phyloP scores from a whole-genome alignment of 768 basidiomycete species.

The Naematelia aurantialba region DNA sequence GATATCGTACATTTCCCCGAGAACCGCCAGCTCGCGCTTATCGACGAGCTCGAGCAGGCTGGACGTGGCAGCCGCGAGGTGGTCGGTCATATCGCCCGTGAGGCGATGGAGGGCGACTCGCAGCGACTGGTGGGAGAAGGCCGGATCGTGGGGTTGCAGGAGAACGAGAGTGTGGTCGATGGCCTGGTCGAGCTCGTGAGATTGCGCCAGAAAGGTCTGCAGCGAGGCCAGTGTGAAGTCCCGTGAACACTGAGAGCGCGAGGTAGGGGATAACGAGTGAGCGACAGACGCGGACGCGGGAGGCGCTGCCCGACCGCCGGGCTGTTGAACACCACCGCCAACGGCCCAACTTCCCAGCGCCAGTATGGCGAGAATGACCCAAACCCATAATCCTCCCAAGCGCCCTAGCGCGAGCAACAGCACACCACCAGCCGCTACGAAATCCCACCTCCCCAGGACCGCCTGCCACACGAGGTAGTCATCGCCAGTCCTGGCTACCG shows the following conservation, averaged over 20 bases:
- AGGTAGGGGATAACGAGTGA: no score
- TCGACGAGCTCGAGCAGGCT: constrained; percentile 25
- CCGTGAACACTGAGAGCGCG: no score
- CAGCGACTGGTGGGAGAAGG: constrained; percentile 15
- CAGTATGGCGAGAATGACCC: constrained; percentile 5
- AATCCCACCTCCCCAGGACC: constrained; percentile 29
- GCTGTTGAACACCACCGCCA: no score
- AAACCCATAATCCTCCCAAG: constrained; percentile 3
- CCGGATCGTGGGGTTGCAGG: constrained; percentile 13
- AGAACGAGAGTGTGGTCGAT: constrained; percentile 19
- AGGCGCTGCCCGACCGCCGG: no score
- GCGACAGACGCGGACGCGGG: no score
- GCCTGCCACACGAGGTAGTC: no score
- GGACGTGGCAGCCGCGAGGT: constrained; percentile 32
- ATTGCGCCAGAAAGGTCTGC: constrained; percentile 16
- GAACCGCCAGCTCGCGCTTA: constrained; percentile 25
- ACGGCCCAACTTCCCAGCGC: no score
- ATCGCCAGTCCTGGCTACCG: no score
- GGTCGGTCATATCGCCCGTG: constrained; percentile 28
- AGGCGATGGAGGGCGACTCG: constrained; percentile 30
- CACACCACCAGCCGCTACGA: constrained; percentile 16
- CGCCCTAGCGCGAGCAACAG: constrained; percentile 9
- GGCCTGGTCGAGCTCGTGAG: constrained; percentile 17
- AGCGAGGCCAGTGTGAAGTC: constrained; percentile 2
- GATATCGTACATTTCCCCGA: constrained; percentile 45